Conservation (phyloP, 2,329 filamentous ascomycete species). For the Aspergillus terreus region DNA sequence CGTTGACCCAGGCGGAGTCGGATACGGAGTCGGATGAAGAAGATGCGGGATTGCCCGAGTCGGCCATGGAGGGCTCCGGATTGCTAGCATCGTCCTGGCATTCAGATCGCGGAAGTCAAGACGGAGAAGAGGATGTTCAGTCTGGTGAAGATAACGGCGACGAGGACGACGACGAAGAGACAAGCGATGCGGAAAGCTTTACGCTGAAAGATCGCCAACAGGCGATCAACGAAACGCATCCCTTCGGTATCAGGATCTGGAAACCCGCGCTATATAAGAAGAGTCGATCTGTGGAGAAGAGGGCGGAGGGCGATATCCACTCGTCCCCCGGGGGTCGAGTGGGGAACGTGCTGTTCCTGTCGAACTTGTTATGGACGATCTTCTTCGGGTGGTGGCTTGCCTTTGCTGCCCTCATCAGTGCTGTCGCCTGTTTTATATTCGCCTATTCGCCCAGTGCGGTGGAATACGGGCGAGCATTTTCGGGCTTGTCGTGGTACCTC, state of each 20-base stretch:
- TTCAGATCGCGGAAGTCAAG: constrained; percentile 14
- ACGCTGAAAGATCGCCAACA: constrained; percentile 95
- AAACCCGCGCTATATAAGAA: constrained; percentile 99
- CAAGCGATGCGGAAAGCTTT: constrained; percentile 95
- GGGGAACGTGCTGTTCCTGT: constrained; percentile 76
- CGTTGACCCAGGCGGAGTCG: constrained; percentile 34
- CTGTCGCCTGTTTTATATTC: constrained; percentile 73
- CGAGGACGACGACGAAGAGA: constrained; percentile 55
- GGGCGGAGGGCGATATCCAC: constrained; percentile 93
- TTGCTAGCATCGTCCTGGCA: constrained; percentile 20
- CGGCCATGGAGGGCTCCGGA: constrained; percentile 19
- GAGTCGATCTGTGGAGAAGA: constrained; percentile 90
- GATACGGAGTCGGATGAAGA: constrained; percentile 38
- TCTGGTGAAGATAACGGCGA: constrained; percentile 20
- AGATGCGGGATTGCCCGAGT: constrained; percentile 33
- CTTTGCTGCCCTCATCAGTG: constrained; percentile 68
- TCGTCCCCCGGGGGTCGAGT: constrained; percentile 87
- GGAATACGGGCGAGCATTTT: constrained; percentile 81
- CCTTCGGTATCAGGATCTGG: constrained; percentile 98
- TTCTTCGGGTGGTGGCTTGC: constrained; percentile 97
- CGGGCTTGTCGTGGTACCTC: constrained; percentile 78
- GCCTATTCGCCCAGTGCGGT: constrained; percentile 73
- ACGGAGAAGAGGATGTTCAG: constrained; percentile 27
- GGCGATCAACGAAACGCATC: constrained; percentile 97
- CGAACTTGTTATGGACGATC: constrained; percentile 87